phyloP scores from a whole-genome alignment of 805 yeast species.

The Cyberlindnera maritima region DNA sequence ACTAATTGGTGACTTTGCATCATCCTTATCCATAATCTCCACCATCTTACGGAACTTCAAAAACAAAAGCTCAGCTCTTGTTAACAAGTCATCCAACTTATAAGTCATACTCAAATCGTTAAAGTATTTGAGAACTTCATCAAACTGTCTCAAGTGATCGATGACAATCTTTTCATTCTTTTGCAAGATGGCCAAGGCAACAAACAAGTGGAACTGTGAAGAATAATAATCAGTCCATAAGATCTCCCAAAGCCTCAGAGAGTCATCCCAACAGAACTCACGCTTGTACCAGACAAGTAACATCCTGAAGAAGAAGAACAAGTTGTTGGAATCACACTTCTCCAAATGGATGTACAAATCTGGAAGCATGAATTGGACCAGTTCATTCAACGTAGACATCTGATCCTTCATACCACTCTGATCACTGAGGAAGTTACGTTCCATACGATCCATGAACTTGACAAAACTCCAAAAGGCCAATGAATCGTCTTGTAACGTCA shows the following conservation, averaged over 20 bases:
- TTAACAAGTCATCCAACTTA: constrained; percentile 71
- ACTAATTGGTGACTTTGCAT: constrained; percentile 31
- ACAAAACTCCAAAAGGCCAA: constrained; percentile 87
- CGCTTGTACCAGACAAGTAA: constrained; percentile 92
- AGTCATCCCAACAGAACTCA: constrained; percentile 78
- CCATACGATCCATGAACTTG: constrained; percentile 91
- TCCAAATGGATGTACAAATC: constrained; percentile 77
- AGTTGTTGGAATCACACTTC: constrained; percentile 82
- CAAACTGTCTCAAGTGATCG: constrained; percentile 73
- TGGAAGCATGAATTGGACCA: constrained; percentile 90
- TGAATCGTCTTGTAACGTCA: constrained; percentile 62
- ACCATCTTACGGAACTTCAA: constrained; percentile 77
- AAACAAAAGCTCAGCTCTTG: constrained; percentile 83
- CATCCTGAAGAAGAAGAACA: constrained; percentile 95
- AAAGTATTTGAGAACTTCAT: constrained; percentile 88
- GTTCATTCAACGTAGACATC: constrained; percentile 76
- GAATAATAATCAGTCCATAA: constrained; percentile 85
- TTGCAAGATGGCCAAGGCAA: constrained; percentile 86
- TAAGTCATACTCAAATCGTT: constrained; percentile 81
- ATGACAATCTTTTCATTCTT: constrained; percentile 78
- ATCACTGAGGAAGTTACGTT: constrained; percentile 85
- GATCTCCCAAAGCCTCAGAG: constrained; percentile 85
- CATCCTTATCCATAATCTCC: constrained; percentile 57
- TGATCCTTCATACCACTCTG: constrained; percentile 92
- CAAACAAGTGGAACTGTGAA: constrained; percentile 83